A percentile compares a stretch with the other conserved stretches of the same genome.
phyloP scores from a whole-genome alignment of 305 asterid genomes.

The Striga hermonthica region DNA sequence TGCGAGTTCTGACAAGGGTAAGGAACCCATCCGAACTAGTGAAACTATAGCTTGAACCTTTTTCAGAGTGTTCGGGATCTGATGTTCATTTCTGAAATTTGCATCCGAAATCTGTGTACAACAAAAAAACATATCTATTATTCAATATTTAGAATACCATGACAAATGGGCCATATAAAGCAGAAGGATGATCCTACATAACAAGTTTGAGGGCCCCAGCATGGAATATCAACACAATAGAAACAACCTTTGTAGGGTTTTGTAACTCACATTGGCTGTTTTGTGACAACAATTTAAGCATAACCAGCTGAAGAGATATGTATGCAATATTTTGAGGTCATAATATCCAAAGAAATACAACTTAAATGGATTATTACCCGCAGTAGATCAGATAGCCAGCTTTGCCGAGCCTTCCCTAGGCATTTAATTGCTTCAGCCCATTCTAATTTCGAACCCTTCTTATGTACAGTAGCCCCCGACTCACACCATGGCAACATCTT shows the following conservation, averaged over 20 bases:
- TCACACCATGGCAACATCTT: constrained; percentile 49
- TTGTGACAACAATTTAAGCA: no score
- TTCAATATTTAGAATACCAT: neutral
- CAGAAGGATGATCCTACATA: neutral
- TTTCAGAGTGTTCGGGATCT: constrained; percentile 37
- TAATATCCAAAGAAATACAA: neutral
- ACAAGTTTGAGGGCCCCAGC: neutral
- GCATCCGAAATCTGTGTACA: constrained; percentile 51
- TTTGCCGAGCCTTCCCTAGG: constrained; percentile 70
- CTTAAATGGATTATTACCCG: constrained; percentile 46
- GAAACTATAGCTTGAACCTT: constrained; percentile 70
- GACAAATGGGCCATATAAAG: neutral
- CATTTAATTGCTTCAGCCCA: constrained; percentile 83
- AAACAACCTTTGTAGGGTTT: neutral
- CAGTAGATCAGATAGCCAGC: constrained; percentile 67
- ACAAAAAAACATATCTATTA: constrained; percentile 15
- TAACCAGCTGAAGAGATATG: no score
- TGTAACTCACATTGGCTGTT: no score
- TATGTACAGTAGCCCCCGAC: constrained; percentile 33
- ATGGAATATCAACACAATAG: neutral
- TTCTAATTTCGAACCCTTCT: constrained; percentile 43
- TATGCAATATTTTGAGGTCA: neutral
- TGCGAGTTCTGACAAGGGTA: constrained; percentile 65
- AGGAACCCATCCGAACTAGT: constrained; percentile 65
- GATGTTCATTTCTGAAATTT: constrained; percentile 40